Evolutionary conservation across 106 monocot genomes (phyloP).

Genomic region (Dendrobium huoshanense): DNA sequence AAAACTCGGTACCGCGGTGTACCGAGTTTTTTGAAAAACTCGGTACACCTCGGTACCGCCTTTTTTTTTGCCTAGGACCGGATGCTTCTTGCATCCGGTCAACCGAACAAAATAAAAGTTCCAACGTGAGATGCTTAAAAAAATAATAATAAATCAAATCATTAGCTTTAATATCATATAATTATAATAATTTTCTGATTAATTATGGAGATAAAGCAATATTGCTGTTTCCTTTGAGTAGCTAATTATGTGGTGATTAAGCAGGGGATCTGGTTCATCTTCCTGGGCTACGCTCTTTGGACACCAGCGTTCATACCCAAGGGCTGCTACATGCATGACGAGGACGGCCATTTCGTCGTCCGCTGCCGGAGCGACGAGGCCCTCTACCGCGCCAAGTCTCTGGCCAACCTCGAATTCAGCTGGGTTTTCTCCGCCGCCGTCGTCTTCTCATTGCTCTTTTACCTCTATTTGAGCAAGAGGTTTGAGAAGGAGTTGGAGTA

Average conservation of each 20-base stretch:
- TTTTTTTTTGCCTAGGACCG: too few species aligned
- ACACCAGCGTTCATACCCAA: conserved; percentile 30
- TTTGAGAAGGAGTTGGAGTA: conserved; percentile 16
- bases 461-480: conserved; percentile 22
- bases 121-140: too few species aligned
- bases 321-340: conserved; percentile 48
- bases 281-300: conserved; percentile 74
- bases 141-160: conserved; percentile 1
- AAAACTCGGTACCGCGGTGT: too few species aligned
- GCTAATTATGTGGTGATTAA: too few species aligned
- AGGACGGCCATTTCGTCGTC: conserved; percentile 44
- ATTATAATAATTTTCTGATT: too few species aligned
- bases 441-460: conserved; percentile 26
- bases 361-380: conserved; percentile 32
- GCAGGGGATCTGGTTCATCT: conserved; percentile 56
- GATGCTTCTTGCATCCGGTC: too few species aligned
- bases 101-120: too few species aligned
- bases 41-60: too few species aligned
- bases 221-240: too few species aligned
- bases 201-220: too few species aligned
- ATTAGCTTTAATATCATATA: background rate
- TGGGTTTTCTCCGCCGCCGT: conserved; percentile 38
- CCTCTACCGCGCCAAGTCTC: conserved; percentile 44
- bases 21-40: too few species aligned
- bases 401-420: conserved; percentile 55